These are phyloP conservation scores for Phallus indusiatus DNA, from an alignment of 768 basidiomycete genomes.

Conservation along the genomic window DNA sequence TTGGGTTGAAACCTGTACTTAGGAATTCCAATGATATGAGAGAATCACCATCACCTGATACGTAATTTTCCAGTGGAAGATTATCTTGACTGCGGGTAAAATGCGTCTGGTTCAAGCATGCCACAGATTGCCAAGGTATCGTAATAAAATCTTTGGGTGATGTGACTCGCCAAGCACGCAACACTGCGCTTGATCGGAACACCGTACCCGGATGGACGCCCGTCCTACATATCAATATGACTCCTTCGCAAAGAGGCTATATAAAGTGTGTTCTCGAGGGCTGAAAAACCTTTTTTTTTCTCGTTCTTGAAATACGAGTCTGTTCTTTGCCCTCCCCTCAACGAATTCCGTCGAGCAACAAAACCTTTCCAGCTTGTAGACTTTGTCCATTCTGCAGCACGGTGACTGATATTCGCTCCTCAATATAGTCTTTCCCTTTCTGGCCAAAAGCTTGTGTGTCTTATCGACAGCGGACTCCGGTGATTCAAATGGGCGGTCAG, in stretches of 20 bases:
- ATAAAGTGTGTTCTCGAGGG: neutral
- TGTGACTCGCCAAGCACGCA: neutral
- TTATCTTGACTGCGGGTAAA: too few relatives aligned
- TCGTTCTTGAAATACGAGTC: neutral
- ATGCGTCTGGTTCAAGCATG: too few relatives aligned
- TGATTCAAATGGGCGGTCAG: neutral
- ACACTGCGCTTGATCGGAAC: neutral
- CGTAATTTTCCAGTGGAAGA: too few relatives aligned
- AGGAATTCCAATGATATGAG: neutral
- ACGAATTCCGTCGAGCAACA: too few relatives aligned
- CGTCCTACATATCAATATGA: neutral
- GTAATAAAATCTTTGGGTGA: too few relatives aligned
- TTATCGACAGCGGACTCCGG: neutral
- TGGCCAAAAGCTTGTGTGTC: neutral
- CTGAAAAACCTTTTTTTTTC: neutral
- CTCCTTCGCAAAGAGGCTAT: neutral
- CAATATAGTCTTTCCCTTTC: neutral
- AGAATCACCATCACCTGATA: too few relatives aligned
- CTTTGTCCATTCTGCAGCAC: neutral
- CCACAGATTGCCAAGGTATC: too few relatives aligned
- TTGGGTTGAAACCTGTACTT: neutral
- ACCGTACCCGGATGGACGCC: neutral
- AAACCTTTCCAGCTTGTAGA: too few relatives aligned
- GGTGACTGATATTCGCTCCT: neutral
- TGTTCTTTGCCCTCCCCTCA: too few relatives aligned